Conservation (phyloP, 2,329 filamentous ascomycete genomes). For the Stenocarpella maydis region DNA sequence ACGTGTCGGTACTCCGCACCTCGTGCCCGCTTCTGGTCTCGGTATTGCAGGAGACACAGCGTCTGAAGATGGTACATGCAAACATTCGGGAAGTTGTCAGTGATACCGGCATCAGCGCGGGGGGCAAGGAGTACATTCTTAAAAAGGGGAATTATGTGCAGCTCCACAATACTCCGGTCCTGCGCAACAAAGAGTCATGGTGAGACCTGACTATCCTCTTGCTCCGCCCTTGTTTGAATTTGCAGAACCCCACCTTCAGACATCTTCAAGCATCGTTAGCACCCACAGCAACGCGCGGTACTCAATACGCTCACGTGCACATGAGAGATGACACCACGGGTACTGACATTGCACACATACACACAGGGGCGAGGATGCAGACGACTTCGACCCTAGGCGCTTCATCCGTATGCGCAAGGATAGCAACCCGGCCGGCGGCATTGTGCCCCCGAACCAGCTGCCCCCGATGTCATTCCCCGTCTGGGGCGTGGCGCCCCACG, state of each 20-base stretch:
- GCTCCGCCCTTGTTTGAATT: background rate
- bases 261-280: background rate
- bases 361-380: conserved; percentile 44
- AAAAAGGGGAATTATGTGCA: conserved; percentile 44
- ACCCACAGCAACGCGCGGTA: background rate
- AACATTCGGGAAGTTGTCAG: conserved; percentile 43
- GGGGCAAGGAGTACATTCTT: conserved; percentile 43
- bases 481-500: conserved; percentile 37
- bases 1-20: conserved; percentile 45
- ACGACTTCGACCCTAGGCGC: conserved; percentile 37
- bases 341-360: conserved; percentile 26
- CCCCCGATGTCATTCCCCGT: conserved; percentile 36
- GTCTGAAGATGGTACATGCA: conserved; percentile 40
- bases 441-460: conserved; percentile 27
- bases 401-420: conserved; percentile 34
- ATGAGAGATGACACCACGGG: no score
- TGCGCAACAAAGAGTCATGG: conserved; percentile 38
- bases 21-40: conserved; percentile 47
- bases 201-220: background rate
- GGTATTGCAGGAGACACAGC: conserved; percentile 48
- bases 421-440: background rate
- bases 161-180: conserved; percentile 41
- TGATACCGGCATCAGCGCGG: conserved; percentile 42
- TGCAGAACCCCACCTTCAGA: background rate
- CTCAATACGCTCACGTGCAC: background rate